Conservation (phyloP, 352 stramenopile genomes). For the Phytophthora agathidicida region DNA sequence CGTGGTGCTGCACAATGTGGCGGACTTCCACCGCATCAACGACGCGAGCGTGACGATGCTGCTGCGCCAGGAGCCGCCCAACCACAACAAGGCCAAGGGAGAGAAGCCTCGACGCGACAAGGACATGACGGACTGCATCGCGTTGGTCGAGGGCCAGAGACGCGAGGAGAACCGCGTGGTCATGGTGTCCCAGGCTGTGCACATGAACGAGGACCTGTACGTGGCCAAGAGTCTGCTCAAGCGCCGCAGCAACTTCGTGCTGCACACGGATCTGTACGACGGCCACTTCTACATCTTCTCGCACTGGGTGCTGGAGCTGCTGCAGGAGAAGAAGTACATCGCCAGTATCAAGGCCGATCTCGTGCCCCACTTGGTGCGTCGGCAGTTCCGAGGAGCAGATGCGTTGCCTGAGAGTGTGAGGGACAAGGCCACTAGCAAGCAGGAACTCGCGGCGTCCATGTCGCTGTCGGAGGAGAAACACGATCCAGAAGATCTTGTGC, state of each 20-base stretch:
- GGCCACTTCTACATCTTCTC: slow-evolving; percentile 88
- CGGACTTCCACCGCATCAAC: slow-evolving; percentile 84
- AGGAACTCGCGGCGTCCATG: slow-evolving; percentile 65
- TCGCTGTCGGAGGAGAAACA: slow-evolving; percentile 59
- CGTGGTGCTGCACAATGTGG: slow-evolving; percentile 80
- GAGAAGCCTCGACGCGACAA: slow-evolving; percentile 80
- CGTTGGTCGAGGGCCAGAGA: slow-evolving; percentile 48
- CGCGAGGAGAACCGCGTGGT: slow-evolving; percentile 72
- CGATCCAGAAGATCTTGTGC: slow-evolving; percentile 72
- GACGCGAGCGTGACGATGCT: slow-evolving; percentile 88
- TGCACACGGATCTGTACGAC: slow-evolving; percentile 85
- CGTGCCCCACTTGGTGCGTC: slow-evolving; percentile 75
- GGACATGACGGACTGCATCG: slow-evolving; percentile 86
- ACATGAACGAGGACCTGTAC: slow-evolving; percentile 85
- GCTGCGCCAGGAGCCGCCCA: slow-evolving; percentile 54
- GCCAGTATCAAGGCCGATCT: slow-evolving; percentile 85
- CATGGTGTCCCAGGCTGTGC: slow-evolving; percentile 69
- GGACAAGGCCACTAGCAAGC: slow-evolving; percentile 57
- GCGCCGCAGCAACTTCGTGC: slow-evolving; percentile 68
- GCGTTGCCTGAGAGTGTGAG: slow-evolving; percentile 61
- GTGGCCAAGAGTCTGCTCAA: slow-evolving; percentile 81
- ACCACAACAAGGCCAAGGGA: slow-evolving; percentile 51
- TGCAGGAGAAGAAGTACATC: slow-evolving; percentile 87
- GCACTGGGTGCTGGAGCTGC: slow-evolving; percentile 79
- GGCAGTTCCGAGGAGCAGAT: slow-evolving; percentile 74